These are phyloP conservation scores for Nitzschia palea DNA, from an alignment of 108 stramenopile species.

Conservation along the genomic window DNA sequence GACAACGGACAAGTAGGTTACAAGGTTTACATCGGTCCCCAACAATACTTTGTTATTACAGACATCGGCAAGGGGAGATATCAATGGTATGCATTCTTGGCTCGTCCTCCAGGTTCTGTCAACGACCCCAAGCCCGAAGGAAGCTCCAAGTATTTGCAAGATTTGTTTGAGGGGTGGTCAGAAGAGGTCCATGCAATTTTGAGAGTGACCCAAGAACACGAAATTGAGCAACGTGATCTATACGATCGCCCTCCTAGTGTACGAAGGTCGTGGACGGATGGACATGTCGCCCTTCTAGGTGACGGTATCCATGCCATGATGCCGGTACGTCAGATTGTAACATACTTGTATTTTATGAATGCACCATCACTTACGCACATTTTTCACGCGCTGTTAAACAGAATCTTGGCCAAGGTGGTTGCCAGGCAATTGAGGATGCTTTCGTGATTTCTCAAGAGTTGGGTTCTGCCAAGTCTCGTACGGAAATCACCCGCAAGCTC, in stretches of 20 bases:
- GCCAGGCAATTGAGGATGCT: conserved; percentile 80
- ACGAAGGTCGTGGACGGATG: conserved; percentile 60
- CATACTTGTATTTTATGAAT: background rate
- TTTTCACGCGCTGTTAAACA: background rate
- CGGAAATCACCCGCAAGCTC: conserved; percentile 34
- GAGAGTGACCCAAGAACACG: conserved; percentile 58
- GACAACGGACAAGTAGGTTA: conserved; percentile 75
- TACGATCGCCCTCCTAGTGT: conserved; percentile 79
- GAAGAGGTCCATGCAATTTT: conserved; percentile 66
- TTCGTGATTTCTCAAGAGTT: conserved; percentile 66
- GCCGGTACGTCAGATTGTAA: conserved; percentile 33
- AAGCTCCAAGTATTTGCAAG: conserved; percentile 48
- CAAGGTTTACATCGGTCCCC: conserved; percentile 84
- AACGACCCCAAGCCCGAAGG: conserved; percentile 61
- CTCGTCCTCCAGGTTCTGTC: conserved; percentile 50
- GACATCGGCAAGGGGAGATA: conserved; percentile 77
- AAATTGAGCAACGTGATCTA: conserved; percentile 77
- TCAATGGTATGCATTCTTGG: conserved; percentile 84
- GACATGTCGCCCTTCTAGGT: conserved; percentile 63
- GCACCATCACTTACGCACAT: background rate
- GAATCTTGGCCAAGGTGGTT: conserved; percentile 82
- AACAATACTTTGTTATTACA: conserved; percentile 75
- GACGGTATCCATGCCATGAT: conserved; percentile 77
- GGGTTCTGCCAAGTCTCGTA: conserved; percentile 30
- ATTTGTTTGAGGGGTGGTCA: conserved; percentile 64